Percentiles rank a stretch among this genome's conserved stretches.
phyloP scores from a whole-genome alignment of 306 rosid species.

The Lithocarpus polystachyus region DNA sequence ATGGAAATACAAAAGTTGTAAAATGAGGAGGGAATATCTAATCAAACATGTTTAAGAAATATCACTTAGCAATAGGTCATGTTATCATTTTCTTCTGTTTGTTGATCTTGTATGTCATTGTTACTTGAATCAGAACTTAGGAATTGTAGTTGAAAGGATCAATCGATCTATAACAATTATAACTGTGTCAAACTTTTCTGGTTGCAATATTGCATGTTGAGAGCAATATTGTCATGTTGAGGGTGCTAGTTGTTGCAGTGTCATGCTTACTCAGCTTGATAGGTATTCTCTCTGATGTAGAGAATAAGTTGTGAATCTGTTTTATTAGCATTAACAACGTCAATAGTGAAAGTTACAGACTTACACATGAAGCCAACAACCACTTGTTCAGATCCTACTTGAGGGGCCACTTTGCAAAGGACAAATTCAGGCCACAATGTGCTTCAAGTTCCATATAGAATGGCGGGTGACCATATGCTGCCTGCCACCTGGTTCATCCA shows the following conservation, averaged over 20 bases:
- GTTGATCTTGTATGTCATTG: background rate
- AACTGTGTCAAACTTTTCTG: background rate
- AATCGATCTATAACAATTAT: background rate
- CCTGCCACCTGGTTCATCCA: background rate
- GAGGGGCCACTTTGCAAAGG: background rate
- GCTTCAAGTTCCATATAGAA: background rate
- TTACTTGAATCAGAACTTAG: background rate
- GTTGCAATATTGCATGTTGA: background rate
- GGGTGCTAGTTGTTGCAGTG: background rate
- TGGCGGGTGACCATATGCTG: background rate
- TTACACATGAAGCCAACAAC: background rate
- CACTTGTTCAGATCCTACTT: background rate
- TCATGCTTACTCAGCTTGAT: background rate
- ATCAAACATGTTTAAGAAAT: background rate
- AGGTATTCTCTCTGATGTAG: background rate
- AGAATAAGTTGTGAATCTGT: background rate
- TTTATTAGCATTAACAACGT: background rate
- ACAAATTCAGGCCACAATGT: background rate
- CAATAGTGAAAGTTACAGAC: background rate
- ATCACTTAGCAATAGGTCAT: background rate
- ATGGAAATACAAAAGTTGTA: background rate
- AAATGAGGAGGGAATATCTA: background rate
- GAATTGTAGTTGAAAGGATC: background rate
- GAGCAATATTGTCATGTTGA: background rate
- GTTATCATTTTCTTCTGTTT: background rate